phyloP scores from a whole-genome alignment of 2,329 filamentous ascomycete species.

The Venturia carpophila region DNA sequence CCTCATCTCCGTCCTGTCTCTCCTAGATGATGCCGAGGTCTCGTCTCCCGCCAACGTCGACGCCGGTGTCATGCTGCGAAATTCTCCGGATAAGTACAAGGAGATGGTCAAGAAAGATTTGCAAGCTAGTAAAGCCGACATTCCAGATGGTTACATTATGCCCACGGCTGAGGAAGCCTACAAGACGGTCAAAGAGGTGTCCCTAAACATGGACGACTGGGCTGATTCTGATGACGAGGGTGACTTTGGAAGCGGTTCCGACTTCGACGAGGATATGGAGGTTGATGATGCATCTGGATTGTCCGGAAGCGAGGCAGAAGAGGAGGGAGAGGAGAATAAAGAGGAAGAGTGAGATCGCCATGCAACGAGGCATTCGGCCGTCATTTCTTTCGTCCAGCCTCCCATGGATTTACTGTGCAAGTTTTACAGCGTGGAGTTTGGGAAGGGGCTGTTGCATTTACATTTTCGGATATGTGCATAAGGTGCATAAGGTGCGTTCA shows the following conservation, averaged over 20 bases:
- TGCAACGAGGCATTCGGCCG: not conserved
- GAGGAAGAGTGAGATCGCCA: slow-evolving; percentile 43
- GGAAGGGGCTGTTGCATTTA: not conserved
- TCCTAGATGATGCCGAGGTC: slow-evolving; percentile 90
- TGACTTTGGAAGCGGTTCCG: slow-evolving; percentile 49
- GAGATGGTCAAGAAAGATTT: slow-evolving; percentile 61
- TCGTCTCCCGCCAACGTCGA: slow-evolving; percentile 93
- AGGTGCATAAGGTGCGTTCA: slow-evolving; percentile 2
- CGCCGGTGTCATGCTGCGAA: slow-evolving; percentile 77
- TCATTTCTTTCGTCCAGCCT: not conserved
- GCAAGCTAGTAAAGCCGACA: slow-evolving; percentile 65
- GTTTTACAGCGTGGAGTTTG: slow-evolving; percentile 13
- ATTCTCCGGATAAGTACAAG: slow-evolving; percentile 62
- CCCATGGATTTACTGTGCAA: slow-evolving; percentile 1
- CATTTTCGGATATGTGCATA: not conserved
- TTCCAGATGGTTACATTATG: slow-evolving; percentile 73
- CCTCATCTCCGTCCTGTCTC: slow-evolving; percentile 80
- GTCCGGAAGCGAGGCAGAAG: slow-evolving; percentile 51
- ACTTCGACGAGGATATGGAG: slow-evolving; percentile 43
- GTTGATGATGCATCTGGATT: slow-evolving; percentile 54
- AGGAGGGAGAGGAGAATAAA: slow-evolving; percentile 49
- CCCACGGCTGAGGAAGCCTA: slow-evolving; percentile 62
- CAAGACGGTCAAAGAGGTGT: slow-evolving; percentile 62
- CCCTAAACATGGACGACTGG: slow-evolving; percentile 39
- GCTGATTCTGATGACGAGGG: slow-evolving; percentile 50